Conservation (phyloP, 1,284 basidiomycete genomes). For the Rhodotorula sp. region DNA sequence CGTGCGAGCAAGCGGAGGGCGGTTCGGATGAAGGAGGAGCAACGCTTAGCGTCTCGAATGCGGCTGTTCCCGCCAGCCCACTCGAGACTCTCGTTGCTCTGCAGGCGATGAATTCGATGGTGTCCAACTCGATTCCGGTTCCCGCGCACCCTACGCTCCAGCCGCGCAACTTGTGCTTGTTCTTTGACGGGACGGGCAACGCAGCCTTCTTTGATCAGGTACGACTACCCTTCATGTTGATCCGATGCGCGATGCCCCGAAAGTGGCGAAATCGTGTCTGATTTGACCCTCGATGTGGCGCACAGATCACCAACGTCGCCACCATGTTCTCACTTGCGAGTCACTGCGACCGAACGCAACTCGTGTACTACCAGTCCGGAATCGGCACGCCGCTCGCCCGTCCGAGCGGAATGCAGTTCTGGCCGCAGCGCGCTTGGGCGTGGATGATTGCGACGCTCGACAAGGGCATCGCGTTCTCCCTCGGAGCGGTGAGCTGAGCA, state of each 20-base stretch:
- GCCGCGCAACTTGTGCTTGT: constrained; percentile 13
- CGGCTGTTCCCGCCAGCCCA: too few relatives aligned
- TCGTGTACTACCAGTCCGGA: constrained; percentile 20
- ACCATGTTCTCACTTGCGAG: neutral
- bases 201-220: constrained; percentile 1
- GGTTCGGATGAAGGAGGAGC: too few relatives aligned
- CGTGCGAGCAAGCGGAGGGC: too few relatives aligned
- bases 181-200: constrained; percentile 40
- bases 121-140: neutral
- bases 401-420: neutral
- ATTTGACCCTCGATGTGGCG: neutral
- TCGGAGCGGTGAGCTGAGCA: neutral
- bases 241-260: neutral
- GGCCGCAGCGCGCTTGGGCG: neutral
- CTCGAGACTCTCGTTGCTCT: neutral
- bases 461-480: constrained; percentile 7
- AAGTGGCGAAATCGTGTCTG: neutral
- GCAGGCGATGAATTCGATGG: neutral
- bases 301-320: constrained; percentile 22
- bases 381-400: neutral
- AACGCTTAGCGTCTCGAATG: too few relatives aligned
- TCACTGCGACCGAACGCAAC: constrained; percentile 3
- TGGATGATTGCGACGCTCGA: constrained; percentile 2
- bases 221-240: neutral
- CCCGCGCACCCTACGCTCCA: neutral